Percentiles rank a stretch among this genome's conserved stretches.
Conservation (phyloP, 2,329 filamentous ascomycete species). For the Colletotrichum tanaceti region DNA sequence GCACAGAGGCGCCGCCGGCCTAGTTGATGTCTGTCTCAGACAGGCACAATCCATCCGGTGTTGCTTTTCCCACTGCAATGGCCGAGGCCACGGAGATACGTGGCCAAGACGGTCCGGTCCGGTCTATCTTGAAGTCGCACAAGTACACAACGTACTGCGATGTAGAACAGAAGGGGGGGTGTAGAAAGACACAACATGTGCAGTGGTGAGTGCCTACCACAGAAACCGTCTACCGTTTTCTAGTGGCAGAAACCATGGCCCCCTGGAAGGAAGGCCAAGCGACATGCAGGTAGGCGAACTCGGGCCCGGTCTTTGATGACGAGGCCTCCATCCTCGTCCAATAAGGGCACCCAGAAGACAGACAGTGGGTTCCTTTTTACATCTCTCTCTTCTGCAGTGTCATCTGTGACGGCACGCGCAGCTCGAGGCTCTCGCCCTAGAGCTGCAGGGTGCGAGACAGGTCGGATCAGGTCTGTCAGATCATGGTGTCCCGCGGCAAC, state of each 20-base stretch:
- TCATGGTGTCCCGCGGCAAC: background rate
- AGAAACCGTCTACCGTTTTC: too few relatives aligned
- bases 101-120: too few relatives aligned
- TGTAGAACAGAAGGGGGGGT: too few relatives aligned
- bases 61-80: background rate
- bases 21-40: background rate
- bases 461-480: background rate
- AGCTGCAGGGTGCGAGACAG: slow-evolving; percentile 5
- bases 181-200: too few relatives aligned
- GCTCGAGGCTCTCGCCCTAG: slow-evolving; percentile 3
- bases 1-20: background rate
- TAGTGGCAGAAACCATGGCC: too few relatives aligned
- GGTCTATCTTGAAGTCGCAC: too few relatives aligned
- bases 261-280: background rate
- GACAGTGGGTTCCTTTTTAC: too few relatives aligned
- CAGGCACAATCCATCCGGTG: background rate
- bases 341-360: background rate
- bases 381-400: slow-evolving; percentile 6
- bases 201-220: too few relatives aligned
- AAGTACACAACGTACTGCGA: too few relatives aligned
- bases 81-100: background rate
- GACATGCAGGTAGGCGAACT: background rate
- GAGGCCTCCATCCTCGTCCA: background rate
- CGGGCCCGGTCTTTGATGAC: background rate
- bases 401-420: background rate